phyloP scores from a whole-genome alignment of 2,329 filamentous ascomycete species.

The Xylariaceae sp. region DNA sequence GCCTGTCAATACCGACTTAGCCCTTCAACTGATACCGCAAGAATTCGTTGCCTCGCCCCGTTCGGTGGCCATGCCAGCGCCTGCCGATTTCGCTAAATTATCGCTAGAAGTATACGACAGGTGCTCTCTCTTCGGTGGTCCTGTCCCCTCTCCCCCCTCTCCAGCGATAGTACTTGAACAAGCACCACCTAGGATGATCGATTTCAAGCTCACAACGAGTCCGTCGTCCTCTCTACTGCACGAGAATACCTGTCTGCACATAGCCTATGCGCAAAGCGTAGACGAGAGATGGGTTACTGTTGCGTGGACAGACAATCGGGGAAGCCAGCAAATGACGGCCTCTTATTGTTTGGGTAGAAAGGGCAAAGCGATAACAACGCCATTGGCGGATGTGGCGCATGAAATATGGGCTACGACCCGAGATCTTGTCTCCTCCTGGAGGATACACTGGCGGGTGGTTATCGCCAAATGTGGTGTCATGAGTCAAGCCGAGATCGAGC shows the following conservation, averaged over 20 bases:
- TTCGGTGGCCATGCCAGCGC: conserved; percentile 58
- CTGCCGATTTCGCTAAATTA: conserved; percentile 55
- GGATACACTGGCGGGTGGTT: conserved; percentile 73
- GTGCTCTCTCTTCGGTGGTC: conserved; percentile 54
- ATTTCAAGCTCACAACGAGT: conserved; percentile 65
- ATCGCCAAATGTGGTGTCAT: conserved; percentile 68
- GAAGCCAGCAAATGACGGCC: conserved; percentile 66
- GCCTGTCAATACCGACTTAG: conserved; percentile 57
- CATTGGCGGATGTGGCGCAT: conserved; percentile 60
- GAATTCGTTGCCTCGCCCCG: conserved; percentile 62
- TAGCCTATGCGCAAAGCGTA: conserved; percentile 72
- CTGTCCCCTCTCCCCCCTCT: conserved; percentile 59
- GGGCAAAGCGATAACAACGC: conserved; percentile 44
- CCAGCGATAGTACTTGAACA: conserved; percentile 72
- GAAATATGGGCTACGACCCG: conserved; percentile 78
- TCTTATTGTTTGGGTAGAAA: conserved; percentile 68
- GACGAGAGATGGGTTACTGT: conserved; percentile 76
- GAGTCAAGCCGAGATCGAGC: conserved; percentile 60
- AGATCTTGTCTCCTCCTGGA: conserved; percentile 65
- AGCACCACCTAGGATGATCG: conserved; percentile 64
- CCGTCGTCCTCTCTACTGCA: conserved; percentile 70
- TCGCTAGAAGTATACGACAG: conserved; percentile 76
- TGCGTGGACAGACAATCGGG: conserved; percentile 76
- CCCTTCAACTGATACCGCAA: conserved; percentile 70
- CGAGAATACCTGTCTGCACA: conserved; percentile 75